Base-by-base conservation (phyloP, 306 rosid genomes). In the Clitoria ternatea region DNA sequence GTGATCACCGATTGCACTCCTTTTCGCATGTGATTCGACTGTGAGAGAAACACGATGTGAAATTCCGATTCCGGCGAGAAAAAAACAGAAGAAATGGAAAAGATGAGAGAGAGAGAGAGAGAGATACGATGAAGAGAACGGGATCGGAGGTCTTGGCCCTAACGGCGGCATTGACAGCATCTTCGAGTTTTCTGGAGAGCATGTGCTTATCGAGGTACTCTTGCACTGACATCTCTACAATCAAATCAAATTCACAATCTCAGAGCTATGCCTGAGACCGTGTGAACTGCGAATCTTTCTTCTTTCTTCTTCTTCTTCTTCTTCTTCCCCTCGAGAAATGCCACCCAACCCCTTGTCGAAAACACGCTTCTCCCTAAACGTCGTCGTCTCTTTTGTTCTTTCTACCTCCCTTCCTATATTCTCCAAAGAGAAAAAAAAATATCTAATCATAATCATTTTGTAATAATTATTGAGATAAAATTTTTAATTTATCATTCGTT, bases 161-260 rank as follows among this genome's bases (percentile, higher is more conserved):
- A 47, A 94, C 97, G 73, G 97, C 92, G 75, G 97, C 98, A 84
- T 94, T 94, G 80, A 94, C 98, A 61, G 97, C 95, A 33, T 94
- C 98, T 76, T 94, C 98, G 77, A 94, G 88, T 74, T 87, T 94
- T 69, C 98, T 90, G 20, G 97, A 90, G 44, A 94, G 97, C 85
- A 65, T 11, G 87, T 85, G 88, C 68, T 85, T 85, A 10, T 94
- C 96, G 18, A 94, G 84, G 71, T 89, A 94, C 47, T 90, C 96
- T 72, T 94, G 96, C 19, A 94, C 98, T 36, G 97, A 85, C 98
- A 94, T 90, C 75, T 82, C 81, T 42, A 3, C 70, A 35, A 67
- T 20, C 27, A 35, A 9, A 22, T 72, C 20, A 22, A 37, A 61
- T 66, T 66, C 72, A 67, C 48, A 32, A 13, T 35, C 29, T 45